Evolutionary conservation across 805 yeast genomes (phyloP).

Genomic region (Yarrowia keelungensis): DNA sequence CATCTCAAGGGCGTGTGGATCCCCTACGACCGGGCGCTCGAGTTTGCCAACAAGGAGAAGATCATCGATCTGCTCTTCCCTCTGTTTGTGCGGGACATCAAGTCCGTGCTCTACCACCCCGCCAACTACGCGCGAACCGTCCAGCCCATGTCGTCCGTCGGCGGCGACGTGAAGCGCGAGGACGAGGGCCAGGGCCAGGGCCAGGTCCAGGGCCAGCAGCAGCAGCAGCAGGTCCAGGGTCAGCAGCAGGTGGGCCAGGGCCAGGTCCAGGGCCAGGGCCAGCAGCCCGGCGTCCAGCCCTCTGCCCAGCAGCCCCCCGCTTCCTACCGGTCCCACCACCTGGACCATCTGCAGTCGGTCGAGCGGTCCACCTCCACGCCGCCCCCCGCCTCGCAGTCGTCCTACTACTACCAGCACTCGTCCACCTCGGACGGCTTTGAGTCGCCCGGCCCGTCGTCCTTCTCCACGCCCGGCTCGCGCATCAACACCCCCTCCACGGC

Average conservation of each 20-base stretch:
- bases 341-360: constrained; percentile 36
- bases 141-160: constrained; percentile 48
- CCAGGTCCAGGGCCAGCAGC: constrained; percentile 40
- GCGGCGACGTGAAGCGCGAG: constrained; percentile 43
- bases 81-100: constrained; percentile 73
- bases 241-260: constrained; percentile 40
- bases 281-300: constrained; percentile 15
- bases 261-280: no score
- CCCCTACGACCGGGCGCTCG: constrained; percentile 81
- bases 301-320: constrained; percentile 36
- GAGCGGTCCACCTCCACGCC: constrained; percentile 40
- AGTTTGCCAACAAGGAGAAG: constrained; percentile 82
- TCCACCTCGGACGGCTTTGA: constrained; percentile 34
- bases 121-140: constrained; percentile 49
- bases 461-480: constrained; percentile 38
- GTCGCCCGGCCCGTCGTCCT: constrained; percentile 34
- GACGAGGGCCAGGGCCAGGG: constrained; percentile 35
- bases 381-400: constrained; percentile 41
- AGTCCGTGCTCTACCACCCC: constrained; percentile 45
- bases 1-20: constrained; percentile 91
- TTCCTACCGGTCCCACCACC: constrained; percentile 35
- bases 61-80: constrained; percentile 72
- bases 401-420: constrained; percentile 40
- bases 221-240: constrained; percentile 39
- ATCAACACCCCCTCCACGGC: constrained; percentile 38